Conservation (phyloP, 768 basidiomycete genomes). For the Phylloporus sp. region DNA sequence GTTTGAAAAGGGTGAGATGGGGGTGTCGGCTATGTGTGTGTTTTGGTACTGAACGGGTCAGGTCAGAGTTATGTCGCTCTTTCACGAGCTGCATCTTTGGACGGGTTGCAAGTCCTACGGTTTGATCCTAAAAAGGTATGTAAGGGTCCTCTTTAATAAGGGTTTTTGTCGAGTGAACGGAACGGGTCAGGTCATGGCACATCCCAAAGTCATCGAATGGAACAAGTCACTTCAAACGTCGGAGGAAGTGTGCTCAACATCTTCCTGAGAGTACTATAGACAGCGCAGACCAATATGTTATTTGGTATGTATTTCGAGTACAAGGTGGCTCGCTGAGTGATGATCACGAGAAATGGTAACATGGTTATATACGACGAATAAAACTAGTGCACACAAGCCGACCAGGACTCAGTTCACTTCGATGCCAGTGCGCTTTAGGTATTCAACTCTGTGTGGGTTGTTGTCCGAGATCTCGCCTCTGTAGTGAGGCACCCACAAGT, state of each 20-base stretch:
- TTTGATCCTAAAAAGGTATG: slow-evolving; percentile 49
- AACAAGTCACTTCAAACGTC: slow-evolving; percentile 26
- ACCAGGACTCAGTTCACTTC: slow-evolving; percentile 26
- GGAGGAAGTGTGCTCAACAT: background rate
- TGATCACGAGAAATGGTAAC: background rate
- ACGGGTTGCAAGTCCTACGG: slow-evolving; percentile 49
- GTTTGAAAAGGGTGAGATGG: slow-evolving; percentile 49
- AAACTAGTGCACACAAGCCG: background rate
- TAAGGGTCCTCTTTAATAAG: background rate
- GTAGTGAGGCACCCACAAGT: slow-evolving; percentile 82
- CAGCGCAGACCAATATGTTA: background rate
- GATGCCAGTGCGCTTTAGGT: slow-evolving; percentile 49
- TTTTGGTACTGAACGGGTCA: slow-evolving; percentile 6
- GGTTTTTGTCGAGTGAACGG: background rate
- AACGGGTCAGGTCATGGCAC: slow-evolving; percentile 36
- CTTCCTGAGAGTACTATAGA: background rate
- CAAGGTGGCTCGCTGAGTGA: background rate
- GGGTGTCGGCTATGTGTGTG: too few species aligned
- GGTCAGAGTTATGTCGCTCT: slow-evolving; percentile 48
- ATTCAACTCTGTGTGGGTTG: slow-evolving; percentile 58
- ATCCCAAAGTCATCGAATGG: slow-evolving; percentile 43
- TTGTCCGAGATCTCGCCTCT: slow-evolving; percentile 55
- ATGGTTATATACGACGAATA: background rate
- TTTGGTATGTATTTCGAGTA: slow-evolving; percentile 9
- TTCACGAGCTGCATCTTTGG: slow-evolving; percentile 49